Percentiles rank a stretch among this genome's conserved stretches.
phyloP scores from a whole-genome alignment of 441 rosid genomes.

The Populus hybrid region DNA sequence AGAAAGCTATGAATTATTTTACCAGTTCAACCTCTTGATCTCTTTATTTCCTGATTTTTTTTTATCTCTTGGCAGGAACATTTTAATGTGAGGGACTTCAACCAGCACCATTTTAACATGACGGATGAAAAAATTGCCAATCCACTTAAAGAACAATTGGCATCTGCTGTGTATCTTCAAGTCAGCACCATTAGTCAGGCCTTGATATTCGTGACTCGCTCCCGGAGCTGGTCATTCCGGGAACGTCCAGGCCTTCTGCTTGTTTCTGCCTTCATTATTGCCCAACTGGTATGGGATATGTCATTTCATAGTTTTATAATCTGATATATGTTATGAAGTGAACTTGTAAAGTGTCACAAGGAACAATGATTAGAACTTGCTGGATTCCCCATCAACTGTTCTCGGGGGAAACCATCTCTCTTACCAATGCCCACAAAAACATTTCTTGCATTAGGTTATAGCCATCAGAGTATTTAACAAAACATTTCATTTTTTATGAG shows the following conservation, averaged over 20 bases:
- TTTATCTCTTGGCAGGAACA: conserved; percentile 43
- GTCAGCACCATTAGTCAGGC: conserved; percentile 94
- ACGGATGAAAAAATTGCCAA: conserved; percentile 37
- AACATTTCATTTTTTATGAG: too few relatives aligned
- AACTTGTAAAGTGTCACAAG: too few relatives aligned
- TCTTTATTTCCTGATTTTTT: conserved; percentile 2
- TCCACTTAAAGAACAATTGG: conserved; percentile 43
- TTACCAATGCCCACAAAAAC: too few relatives aligned
- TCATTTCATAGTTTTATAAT: background rate
- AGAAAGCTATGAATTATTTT: background rate
- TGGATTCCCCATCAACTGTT: too few relatives aligned
- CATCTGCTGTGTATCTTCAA: conserved; percentile 84
- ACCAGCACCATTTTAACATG: conserved; percentile 35
- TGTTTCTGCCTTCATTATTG: conserved; percentile 54
- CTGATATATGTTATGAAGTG: background rate
- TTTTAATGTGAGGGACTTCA: conserved; percentile 58
- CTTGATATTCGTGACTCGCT: conserved; percentile 78
- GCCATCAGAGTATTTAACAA: too few relatives aligned
- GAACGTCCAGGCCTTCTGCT: conserved; percentile 79
- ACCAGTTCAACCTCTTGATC: background rate
- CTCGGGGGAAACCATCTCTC: too few relatives aligned
- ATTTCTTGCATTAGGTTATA: too few relatives aligned
- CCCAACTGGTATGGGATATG: conserved; percentile 58
- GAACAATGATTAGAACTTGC: too few relatives aligned
- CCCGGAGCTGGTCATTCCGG: conserved; percentile 80